These are phyloP conservation scores for Eucalyptus guilfoylei DNA, from an alignment of 345 rosid species.

Conservation along the genomic window DNA sequence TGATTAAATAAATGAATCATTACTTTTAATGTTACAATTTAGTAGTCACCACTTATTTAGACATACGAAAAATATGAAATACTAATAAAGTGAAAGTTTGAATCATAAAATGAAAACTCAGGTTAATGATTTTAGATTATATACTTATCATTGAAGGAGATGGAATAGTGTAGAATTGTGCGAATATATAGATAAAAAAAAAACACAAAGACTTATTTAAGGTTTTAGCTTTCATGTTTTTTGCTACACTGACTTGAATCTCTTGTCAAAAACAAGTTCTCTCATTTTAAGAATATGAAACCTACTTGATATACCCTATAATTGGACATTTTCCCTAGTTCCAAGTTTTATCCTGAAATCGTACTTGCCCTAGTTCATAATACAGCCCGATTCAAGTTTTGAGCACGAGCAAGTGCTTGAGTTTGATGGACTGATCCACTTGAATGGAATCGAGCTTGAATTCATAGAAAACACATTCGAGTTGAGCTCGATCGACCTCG, in stretches of 20 bases:
- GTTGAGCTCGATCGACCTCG: neutral
- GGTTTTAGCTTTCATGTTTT: accelerated
- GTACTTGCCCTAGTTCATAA: neutral
- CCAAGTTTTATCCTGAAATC: accelerated
- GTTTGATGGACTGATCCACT: neutral
- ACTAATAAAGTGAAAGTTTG: accelerated
- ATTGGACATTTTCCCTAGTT: neutral
- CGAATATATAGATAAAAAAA: accelerated
- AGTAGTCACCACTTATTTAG: accelerated
- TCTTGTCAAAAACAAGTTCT: accelerated
- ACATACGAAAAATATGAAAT: accelerated
- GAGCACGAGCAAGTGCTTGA: neutral
- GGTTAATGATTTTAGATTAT: accelerated
- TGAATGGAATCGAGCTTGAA: neutral
- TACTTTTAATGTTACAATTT: neutral
- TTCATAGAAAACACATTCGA: neutral
- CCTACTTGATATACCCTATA: accelerated
- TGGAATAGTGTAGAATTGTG: accelerated
- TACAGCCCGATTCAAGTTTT: accelerated
- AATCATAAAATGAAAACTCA: neutral
- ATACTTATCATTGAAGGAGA: neutral
- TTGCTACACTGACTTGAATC: accelerated
- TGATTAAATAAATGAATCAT: no score
- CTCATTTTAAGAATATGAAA: neutral
- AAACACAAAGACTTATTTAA: accelerated